phyloP scores from a whole-genome alignment of 768 basidiomycete genomes.

The Tricholoma sp. region DNA sequence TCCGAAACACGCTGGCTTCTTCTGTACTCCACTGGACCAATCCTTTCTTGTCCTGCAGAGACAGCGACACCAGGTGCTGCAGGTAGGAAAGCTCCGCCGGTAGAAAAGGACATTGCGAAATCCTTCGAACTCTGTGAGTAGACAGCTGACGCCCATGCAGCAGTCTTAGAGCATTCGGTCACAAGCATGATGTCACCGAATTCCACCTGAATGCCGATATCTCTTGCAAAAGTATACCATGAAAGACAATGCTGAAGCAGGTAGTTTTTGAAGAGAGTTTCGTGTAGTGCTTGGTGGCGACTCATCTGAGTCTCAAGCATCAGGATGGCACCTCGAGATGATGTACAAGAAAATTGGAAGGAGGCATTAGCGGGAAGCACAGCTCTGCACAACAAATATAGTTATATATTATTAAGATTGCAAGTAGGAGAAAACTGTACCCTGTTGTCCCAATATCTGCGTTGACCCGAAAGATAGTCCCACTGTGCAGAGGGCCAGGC shows the following conservation, averaged over 20 bases:
- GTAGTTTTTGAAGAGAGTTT: neutral
- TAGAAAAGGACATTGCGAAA: conserved; percentile 1
- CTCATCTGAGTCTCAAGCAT: conserved; percentile 1
- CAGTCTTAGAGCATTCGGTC: conserved; percentile 1
- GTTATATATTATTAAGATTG: neutral
- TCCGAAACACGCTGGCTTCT: neutral
- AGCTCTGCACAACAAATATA: neutral
- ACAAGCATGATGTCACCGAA: conserved; percentile 2
- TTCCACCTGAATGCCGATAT: neutral
- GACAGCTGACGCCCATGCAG: neutral
- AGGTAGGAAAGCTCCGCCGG: neutral
- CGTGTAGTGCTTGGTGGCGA: conserved; percentile 1
- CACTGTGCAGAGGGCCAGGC: conserved; percentile 9
- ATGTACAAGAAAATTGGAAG: conserved; percentile 3
- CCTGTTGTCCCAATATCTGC: neutral
- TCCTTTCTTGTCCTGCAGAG: neutral
- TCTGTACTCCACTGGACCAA: conserved; percentile 1
- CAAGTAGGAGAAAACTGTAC: neutral
- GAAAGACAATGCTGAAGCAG: conserved; percentile 1
- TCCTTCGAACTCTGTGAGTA: neutral
- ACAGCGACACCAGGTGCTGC: neutral
- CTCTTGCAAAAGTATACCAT: neutral
- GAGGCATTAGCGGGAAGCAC: neutral
- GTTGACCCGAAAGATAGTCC: conserved; percentile 1
- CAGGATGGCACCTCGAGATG: conserved; percentile 1